A percentile compares a stretch with the other conserved stretches of the same genome.
phyloP scores from a whole-genome alignment of 1,284 basidiomycete genomes.

The Sporisorium reilianum region DNA sequence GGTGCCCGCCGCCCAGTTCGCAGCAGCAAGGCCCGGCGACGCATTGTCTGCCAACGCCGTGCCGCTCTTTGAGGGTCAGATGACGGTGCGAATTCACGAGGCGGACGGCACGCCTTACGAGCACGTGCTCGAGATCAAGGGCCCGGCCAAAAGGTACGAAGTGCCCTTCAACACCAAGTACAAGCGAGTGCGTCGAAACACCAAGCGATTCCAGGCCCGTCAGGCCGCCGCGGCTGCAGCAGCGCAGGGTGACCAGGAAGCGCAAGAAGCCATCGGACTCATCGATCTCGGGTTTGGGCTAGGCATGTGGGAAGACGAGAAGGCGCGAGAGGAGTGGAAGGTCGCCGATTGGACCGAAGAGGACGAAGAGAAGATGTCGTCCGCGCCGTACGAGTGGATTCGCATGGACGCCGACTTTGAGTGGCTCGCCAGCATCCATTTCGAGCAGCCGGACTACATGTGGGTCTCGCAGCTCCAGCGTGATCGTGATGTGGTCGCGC shows the following conservation, averaged over 20 bases:
- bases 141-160: constrained; percentile 88
- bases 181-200: constrained; percentile 93
- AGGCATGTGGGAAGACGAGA: constrained; percentile 84
- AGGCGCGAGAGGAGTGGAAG: constrained; percentile 85
- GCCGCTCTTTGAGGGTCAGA: constrained; percentile 76
- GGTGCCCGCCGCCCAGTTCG: constrained; percentile 76
- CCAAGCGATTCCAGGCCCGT: constrained; percentile 91
- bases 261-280: constrained; percentile 91
- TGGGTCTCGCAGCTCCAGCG: constrained; percentile 97
- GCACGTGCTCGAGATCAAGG: constrained; percentile 92
- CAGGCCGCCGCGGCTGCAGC: constrained; percentile 93
- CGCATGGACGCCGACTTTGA: constrained; percentile 98
- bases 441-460: constrained; percentile 97
- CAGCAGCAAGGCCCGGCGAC: constrained; percentile 60
- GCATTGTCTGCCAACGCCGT: constrained; percentile 71
- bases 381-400: constrained; percentile 97
- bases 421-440: constrained; percentile 92
- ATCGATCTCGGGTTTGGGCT: constrained; percentile 96
- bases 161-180: constrained; percentile 99
- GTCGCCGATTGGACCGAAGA: constrained; percentile 98
- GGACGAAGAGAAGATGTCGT: constrained; percentile 87
- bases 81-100: constrained; percentile 99
- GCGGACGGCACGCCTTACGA: constrained; percentile 99
- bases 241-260: constrained; percentile 77
- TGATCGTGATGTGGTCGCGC: constrained; percentile 95